Conservation (phyloP, 1,284 basidiomycete species). For the Fomitiporia mediterranea region DNA sequence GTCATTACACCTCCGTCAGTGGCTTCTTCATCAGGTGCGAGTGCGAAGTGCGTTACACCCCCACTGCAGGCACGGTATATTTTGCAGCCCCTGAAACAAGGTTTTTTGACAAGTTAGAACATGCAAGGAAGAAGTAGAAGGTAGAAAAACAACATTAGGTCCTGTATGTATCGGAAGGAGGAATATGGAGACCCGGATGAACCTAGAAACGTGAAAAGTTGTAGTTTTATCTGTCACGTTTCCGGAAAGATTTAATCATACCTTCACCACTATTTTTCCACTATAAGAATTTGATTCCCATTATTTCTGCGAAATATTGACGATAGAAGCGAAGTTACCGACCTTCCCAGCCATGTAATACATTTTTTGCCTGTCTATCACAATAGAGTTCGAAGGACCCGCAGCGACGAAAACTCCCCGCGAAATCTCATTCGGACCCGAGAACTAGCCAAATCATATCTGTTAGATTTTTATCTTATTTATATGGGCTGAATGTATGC, state of each 20-base stretch:
- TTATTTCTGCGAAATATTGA: not conserved
- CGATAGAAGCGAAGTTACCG: conserved; percentile 22
- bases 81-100: conserved; percentile 60
- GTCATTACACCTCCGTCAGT: conserved; percentile 74
- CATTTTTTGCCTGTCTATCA: conserved; percentile 80
- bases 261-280: conserved; percentile 95
- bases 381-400: conserved; percentile 79
- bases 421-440: conserved; percentile 60
- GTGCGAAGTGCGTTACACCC: conserved; percentile 86
- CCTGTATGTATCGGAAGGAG: conserved; percentile 75
- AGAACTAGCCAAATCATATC: conserved; percentile 45
- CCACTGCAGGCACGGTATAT: conserved; percentile 66
- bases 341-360: conserved; percentile 84
- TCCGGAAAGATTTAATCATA: conserved; percentile 30
- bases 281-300: conserved; percentile 33
- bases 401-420: conserved; percentile 69
- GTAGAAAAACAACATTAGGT: conserved; percentile 55
- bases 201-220: too few relatives aligned
- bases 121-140: not conserved
- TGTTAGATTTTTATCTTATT: not conserved
- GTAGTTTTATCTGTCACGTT: too few relatives aligned
- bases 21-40: conserved; percentile 51
- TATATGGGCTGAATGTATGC: conserved; percentile 1
- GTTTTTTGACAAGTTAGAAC: conserved; percentile 18
- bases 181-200: conserved; percentile 81